These are phyloP conservation scores for Fusarium nodosum DNA, from an alignment of 2,329 filamentous ascomycete species.

Conservation along the genomic window DNA sequence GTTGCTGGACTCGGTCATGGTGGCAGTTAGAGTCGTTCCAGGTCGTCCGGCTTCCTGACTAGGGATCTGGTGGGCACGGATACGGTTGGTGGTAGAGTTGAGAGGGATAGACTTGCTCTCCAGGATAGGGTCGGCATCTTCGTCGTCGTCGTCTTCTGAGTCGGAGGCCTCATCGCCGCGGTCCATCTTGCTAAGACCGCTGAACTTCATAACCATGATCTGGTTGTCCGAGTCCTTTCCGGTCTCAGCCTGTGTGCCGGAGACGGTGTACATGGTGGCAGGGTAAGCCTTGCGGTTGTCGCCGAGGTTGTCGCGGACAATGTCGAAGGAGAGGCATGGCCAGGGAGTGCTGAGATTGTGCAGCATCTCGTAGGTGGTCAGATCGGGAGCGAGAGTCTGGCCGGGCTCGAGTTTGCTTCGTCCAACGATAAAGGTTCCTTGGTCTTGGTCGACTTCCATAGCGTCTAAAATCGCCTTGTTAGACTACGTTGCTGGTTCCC, in stretches of 20 bases:
- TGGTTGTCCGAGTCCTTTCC: slow-evolving; percentile 86
- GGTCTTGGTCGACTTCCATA: slow-evolving; percentile 95
- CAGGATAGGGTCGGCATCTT: slow-evolving; percentile 87
- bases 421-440: slow-evolving; percentile 95
- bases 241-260: slow-evolving; percentile 90
- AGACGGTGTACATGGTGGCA: slow-evolving; percentile 93
- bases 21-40: slow-evolving; percentile 87
- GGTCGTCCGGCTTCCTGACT: slow-evolving; percentile 76
- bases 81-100: slow-evolving; percentile 90
- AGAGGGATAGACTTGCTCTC: slow-evolving; percentile 92
- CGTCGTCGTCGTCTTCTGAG: slow-evolving; percentile 79
- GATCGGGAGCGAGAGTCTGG: slow-evolving; percentile 90
- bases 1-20: slow-evolving; percentile 91
- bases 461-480: slow-evolving; percentile 63
- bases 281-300: slow-evolving; percentile 94
- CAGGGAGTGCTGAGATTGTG: slow-evolving; percentile 94
- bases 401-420: slow-evolving; percentile 91
- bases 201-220: slow-evolving; percentile 96
- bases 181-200: slow-evolving; percentile 90
- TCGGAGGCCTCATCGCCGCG: slow-evolving; percentile 76
- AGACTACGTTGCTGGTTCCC: background rate
- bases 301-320: slow-evolving; percentile 86
- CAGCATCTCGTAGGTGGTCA: slow-evolving; percentile 97
- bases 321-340: slow-evolving; percentile 97
- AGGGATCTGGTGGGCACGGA: slow-evolving; percentile 86